Conservation (phyloP, 345 rosid species). For the Orychophragmus violaceus region DNA sequence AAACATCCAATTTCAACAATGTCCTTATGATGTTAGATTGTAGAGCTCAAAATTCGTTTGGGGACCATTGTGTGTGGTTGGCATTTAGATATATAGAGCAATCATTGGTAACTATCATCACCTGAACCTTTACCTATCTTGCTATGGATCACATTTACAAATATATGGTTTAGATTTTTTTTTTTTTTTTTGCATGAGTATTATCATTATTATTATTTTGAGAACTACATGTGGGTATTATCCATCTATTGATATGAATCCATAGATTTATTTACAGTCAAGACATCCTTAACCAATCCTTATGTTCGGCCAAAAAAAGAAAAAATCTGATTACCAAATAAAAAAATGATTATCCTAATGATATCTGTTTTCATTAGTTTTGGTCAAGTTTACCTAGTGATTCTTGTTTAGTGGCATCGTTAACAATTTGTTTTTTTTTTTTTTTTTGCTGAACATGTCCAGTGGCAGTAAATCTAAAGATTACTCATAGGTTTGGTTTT, state of each 20-base stretch:
- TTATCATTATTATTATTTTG: no score
- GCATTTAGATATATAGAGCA: neutral
- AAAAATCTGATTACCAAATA: neutral
- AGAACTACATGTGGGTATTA: neutral
- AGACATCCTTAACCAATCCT: neutral
- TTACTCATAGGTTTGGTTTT: neutral
- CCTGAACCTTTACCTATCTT: neutral
- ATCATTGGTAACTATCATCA: constrained; percentile 15
- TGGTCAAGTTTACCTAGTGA: neutral
- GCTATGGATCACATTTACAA: neutral
- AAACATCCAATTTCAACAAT: constrained; percentile 8
- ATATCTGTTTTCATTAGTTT: neutral
- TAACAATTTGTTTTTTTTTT: no score
- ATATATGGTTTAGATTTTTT: constrained; percentile 7
- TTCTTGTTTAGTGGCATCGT: neutral
- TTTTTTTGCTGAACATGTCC: neutral
- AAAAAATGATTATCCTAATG: neutral
- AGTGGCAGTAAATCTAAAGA: neutral
- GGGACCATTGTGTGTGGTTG: constrained; percentile 30
- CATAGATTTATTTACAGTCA: neutral
- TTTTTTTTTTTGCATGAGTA: no score
- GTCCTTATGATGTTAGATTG: neutral
- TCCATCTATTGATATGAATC: neutral
- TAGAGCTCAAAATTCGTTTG: neutral
- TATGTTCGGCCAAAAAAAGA: neutral